Evolutionary conservation across 139 green algal genomes (phyloP).

Genomic region (Micractinium conductrix): DNA sequence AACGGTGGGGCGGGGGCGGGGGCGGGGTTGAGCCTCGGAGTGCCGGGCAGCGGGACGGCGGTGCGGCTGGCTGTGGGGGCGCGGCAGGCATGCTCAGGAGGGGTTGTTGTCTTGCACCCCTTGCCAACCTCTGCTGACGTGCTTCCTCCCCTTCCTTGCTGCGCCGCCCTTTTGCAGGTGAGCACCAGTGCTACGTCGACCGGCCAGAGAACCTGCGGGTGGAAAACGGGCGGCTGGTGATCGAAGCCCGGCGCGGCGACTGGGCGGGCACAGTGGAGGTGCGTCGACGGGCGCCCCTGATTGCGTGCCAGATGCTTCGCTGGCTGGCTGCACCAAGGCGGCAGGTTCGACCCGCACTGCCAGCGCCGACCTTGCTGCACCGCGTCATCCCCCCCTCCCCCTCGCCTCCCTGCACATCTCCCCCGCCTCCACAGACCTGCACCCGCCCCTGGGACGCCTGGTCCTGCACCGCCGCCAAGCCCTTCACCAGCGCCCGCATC

Average conservation of each 20-base stretch:
- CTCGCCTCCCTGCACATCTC: neutral
- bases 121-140: neutral
- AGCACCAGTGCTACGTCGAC: conserved; percentile 20
- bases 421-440: neutral
- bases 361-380: no score
- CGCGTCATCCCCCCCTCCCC: neutral
- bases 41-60: no score
- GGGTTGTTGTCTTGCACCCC: neutral
- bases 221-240: neutral
- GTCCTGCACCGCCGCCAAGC: conserved; percentile 10
- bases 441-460: neutral
- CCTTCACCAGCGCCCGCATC: conserved; percentile 23
- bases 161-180: neutral
- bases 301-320: no score
- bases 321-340: no score
- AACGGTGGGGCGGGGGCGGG: neutral
- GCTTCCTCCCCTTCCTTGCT: neutral
- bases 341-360: no score
- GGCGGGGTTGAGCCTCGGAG: no score
- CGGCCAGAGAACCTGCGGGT: conserved; percentile 15
- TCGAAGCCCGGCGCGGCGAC: neutral
- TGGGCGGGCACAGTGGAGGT: neutral
- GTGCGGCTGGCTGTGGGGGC: neutral
- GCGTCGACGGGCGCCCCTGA: neutral
- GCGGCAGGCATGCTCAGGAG: neutral